Base-by-base conservation (phyloP, 257 asterid genomes). In the Nemophila menziesii region DNA sequence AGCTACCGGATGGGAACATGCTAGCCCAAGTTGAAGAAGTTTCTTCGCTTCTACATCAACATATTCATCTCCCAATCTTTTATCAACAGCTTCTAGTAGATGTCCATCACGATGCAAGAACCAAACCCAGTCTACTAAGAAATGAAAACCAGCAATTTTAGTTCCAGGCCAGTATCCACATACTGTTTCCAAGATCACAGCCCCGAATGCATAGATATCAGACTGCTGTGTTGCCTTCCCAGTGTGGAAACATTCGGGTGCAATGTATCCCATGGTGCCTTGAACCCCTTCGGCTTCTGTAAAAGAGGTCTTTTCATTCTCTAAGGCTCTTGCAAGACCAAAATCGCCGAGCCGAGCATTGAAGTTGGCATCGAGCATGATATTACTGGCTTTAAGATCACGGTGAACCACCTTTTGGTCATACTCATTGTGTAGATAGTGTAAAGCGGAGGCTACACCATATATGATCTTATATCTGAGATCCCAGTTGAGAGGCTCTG, bases 301-400 rank as follows among this genome's bases (percentile, higher is more conserved):
- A 40, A 59, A 60, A 0, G 69, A 64, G 42, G 66, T 62, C 56
- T 52, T 55, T 19, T 53, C 77, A 7, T 62, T 63, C 22, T 73
- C 71, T 3, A 73, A 48, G 15, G 61, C 70, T 41, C 68, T 46
- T 44, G 77, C 77, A 1, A 68, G 60, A 21, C 77, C 77, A 7
- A 73, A 73, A 20, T 73, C 81, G 0, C 77, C 80, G 0, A 64
- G 59, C 10, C 68, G 68, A 13, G 77, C 63, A 20, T 68, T 68
- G 62, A 68, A 72, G 46, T 56, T 33, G 8, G 61, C 51, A 43
- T 72, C 73, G 0, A 72, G 64, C 75, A 72, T 72, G 5, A 68
- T 64, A 60, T 68, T 72, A 56, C 61, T 72, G 16, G 68, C 67
- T 39, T 68, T 68, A 15, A 72, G 65, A 41, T 72, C 73, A 2